Percentiles rank a stretch among this genome's conserved stretches.
Conservation (phyloP, 805 yeast genomes). For the Saccharomycopsis babjevae region DNA sequence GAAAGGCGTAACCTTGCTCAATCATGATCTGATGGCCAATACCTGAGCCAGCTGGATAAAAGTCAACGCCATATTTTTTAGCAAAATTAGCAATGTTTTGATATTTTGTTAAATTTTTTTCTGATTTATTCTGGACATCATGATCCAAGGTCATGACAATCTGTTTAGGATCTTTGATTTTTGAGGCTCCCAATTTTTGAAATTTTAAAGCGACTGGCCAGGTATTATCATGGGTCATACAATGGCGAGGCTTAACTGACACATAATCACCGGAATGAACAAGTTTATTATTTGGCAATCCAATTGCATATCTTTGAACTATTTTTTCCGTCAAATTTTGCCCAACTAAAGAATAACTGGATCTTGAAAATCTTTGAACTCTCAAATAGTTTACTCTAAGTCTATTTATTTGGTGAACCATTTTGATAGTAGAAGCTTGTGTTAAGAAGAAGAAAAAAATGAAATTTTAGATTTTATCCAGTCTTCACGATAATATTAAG, state of each 20-base stretch:
- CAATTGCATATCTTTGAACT: slow-evolving; percentile 88
- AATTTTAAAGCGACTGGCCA: slow-evolving; percentile 99
- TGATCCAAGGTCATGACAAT: slow-evolving; percentile 95
- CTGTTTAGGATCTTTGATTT: slow-evolving; percentile 77
- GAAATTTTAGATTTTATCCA: background rate
- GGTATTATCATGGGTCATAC: slow-evolving; percentile 98
- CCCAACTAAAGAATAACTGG: slow-evolving; percentile 16
- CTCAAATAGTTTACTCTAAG: background rate
- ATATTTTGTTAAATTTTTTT: slow-evolving; percentile 82
- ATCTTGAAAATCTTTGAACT: background rate
- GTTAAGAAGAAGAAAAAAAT: background rate
- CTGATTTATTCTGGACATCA: slow-evolving; percentile 90
- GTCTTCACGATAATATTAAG: too few relatives aligned
- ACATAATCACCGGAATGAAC: slow-evolving; percentile 93
- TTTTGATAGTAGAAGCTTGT: background rate
- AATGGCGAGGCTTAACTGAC: slow-evolving; percentile 88
- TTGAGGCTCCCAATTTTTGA: slow-evolving; percentile 84
- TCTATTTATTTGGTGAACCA: background rate
- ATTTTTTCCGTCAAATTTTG: slow-evolving; percentile 95
- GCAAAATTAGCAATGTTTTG: slow-evolving; percentile 84
- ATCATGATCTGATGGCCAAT: slow-evolving; percentile 99
- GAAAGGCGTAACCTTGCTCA: slow-evolving; percentile 98
- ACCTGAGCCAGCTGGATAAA: slow-evolving; percentile 98
- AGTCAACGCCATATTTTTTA: slow-evolving; percentile 81
- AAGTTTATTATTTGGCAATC: slow-evolving; percentile 59